Conservation (phyloP, 108 stramenopile genomes). For the Bacterosira constricta region DNA sequence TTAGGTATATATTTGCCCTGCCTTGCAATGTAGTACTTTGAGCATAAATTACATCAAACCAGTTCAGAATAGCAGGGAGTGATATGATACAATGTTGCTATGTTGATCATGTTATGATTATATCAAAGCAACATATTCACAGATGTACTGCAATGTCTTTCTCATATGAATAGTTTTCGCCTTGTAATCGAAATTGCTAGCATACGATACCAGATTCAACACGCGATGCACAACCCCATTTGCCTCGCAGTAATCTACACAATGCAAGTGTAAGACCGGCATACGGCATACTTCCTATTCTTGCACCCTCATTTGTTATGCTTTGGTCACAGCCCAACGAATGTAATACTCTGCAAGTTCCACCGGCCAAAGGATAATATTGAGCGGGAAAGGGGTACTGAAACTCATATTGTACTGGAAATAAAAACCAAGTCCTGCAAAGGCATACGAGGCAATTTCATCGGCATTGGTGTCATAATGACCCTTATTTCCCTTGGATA, state of each 20-base stretch:
- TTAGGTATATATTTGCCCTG: too few relatives aligned
- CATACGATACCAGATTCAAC: not conserved
- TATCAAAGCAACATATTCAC: not conserved
- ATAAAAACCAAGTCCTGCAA: constrained; percentile 85
- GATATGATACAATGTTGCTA: too few relatives aligned
- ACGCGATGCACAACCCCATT: not conserved
- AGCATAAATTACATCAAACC: too few relatives aligned
- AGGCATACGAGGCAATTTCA: constrained; percentile 81
- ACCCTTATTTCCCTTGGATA: constrained; percentile 55
- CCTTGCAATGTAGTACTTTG: too few relatives aligned
- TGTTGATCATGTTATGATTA: too few relatives aligned
- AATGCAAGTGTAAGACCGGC: too few relatives aligned
- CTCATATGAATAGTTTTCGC: too few relatives aligned
- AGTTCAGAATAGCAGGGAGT: too few relatives aligned
- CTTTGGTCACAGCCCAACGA: constrained; percentile 68
- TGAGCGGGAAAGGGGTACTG: constrained; percentile 85
- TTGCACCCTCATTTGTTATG: not conserved
- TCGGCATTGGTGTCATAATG: constrained; percentile 77
- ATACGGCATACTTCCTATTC: too few relatives aligned
- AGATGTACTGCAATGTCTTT: too few relatives aligned
- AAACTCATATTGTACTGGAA: constrained; percentile 83
- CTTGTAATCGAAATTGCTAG: not conserved
- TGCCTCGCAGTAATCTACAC: too few relatives aligned
- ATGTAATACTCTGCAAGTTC: constrained; percentile 75
- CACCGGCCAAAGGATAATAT: constrained; percentile 84